Base-by-base conservation (phyloP, 768 basidiomycete genomes). In the Pulveroboletus sp. region DNA sequence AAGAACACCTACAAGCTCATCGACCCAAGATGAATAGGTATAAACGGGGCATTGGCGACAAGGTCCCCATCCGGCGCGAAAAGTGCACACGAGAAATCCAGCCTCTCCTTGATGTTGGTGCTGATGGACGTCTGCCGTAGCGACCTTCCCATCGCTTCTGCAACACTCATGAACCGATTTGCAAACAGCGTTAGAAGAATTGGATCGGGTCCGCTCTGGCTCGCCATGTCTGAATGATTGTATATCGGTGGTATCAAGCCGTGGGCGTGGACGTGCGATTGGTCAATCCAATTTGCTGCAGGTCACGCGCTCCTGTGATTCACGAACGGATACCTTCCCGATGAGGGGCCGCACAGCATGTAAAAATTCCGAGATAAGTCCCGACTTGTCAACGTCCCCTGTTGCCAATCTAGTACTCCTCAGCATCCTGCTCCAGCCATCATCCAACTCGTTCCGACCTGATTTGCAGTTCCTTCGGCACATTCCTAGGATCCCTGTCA, bases 151-250 rank as follows among this genome's bases (percentile, higher is more conserved):
- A 95, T 97, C 10, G 93, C 93, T 64, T 95, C 93, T 9, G 93
- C 93, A 17, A 97, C 90, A 59, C 90, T 90, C 94, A 97, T 97
- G 72, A 97, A 94, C 37, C 94, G 87, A 61, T 97, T 94, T 11
- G 92, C 90, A 59, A 97, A 97, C 43, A 98, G 80, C 2, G 92
- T 91, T 39, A 97, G 75, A 25, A 93, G 73, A 55, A 94, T 90
- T 0, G 91, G 89, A 64, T 95, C 93, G 11, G 90, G 85, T 16
- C 76, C 78, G 34, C 46, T 45, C 39, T 57, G 55, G 39, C 5
- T 55, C 27, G 41, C 39, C 63, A 64, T 64, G 48, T 17, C 25
- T 46, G 40, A 40, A n/a, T 11, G 13, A 4, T 29, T n/a, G n/a
- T n/a, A n/a, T n/a, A n/a, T n/a, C 6, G 19, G 12, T 38, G 40